Conservation (phyloP, 257 asterid genomes). For the Solanum peruvianum region DNA sequence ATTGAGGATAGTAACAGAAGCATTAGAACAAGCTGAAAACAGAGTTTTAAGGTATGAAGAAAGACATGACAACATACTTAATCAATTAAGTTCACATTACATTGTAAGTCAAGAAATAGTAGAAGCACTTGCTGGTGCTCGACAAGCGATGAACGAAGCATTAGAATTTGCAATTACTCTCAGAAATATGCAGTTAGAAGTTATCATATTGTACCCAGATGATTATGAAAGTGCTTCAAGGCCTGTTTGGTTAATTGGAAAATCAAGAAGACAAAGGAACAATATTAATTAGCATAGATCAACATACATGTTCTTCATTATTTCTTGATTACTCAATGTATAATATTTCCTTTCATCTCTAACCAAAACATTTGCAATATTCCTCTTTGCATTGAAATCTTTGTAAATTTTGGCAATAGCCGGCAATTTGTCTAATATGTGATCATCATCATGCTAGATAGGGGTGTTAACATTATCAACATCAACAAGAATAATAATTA, state of each 20-base stretch:
- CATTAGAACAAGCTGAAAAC: conserved; percentile 24
- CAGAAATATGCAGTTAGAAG: conserved; percentile 19
- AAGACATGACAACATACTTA: conserved; percentile 31
- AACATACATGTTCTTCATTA: not conserved
- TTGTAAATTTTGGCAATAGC: not conserved
- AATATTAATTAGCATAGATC: not conserved
- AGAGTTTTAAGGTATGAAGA: conserved; percentile 18
- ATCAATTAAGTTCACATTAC: conserved; percentile 30
- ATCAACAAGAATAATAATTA: not conserved
- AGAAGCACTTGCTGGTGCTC: conserved; percentile 32
- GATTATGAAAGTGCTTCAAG: not conserved
- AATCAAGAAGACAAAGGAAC: not conserved
- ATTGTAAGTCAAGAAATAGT: conserved; percentile 20
- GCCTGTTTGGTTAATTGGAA: not conserved
- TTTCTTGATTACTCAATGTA: not conserved
- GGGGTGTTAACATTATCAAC: not conserved
- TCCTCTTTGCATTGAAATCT: not conserved
- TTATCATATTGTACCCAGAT: conserved; percentile 6
- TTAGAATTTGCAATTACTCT: conserved; percentile 9
- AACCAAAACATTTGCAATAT: not conserved
- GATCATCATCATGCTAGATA: not conserved
- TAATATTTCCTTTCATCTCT: not conserved
- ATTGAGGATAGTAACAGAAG: conserved; percentile 11
- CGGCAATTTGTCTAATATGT: not conserved
- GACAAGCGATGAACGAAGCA: conserved; percentile 27